Percentiles rank a stretch among this genome's conserved stretches.
Evolutionary conservation across 768 basidiomycete genomes (phyloP).

Genomic region (Phanerochaete carnosa): DNA sequence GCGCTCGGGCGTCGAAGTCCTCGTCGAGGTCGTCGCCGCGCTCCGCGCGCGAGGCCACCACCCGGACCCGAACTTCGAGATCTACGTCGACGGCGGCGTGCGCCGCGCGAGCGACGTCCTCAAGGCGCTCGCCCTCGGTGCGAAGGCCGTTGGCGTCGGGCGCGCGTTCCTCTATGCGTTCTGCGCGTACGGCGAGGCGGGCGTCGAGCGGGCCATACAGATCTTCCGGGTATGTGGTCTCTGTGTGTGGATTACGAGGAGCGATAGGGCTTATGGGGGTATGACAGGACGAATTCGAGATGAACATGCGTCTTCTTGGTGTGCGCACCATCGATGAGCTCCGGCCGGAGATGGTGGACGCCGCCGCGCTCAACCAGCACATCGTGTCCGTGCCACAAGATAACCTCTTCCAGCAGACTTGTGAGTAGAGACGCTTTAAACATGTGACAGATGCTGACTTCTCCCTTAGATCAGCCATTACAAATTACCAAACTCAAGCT

Average conservation of each 20-base stretch:
- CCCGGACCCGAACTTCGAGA: slow-evolving; percentile 73
- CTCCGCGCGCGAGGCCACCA: slow-evolving; percentile 64
- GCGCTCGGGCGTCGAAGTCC: slow-evolving; percentile 86
- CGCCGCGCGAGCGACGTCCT: slow-evolving; percentile 83
- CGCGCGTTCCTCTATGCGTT: slow-evolving; percentile 85
- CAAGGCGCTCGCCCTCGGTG: slow-evolving; percentile 82
- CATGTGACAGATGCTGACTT: background rate
- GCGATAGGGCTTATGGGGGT: background rate
- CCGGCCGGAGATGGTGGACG: slow-evolving; percentile 88
- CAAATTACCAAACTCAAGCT: slow-evolving; percentile 14
- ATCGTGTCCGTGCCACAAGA: slow-evolving; percentile 67
- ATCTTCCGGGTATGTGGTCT: slow-evolving; percentile 56
- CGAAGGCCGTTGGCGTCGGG: slow-evolving; percentile 65
- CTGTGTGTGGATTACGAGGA: background rate
- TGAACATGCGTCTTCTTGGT: slow-evolving; percentile 93
- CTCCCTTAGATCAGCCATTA: slow-evolving; percentile 9
- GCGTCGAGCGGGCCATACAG: slow-evolving; percentile 75
- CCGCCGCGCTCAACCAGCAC: slow-evolving; percentile 63
- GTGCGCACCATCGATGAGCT: slow-evolving; percentile 78
- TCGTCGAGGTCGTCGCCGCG: slow-evolving; percentile 78
- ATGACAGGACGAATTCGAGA: slow-evolving; percentile 90
- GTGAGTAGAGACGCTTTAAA: slow-evolving; percentile 42
- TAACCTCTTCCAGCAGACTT: slow-evolving; percentile 75
- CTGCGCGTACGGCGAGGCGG: slow-evolving; percentile 82
- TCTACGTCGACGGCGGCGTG: slow-evolving; percentile 91